phyloP scores from a whole-genome alignment of 352 stramenopile genomes.

The Globisporangium parvum region DNA sequence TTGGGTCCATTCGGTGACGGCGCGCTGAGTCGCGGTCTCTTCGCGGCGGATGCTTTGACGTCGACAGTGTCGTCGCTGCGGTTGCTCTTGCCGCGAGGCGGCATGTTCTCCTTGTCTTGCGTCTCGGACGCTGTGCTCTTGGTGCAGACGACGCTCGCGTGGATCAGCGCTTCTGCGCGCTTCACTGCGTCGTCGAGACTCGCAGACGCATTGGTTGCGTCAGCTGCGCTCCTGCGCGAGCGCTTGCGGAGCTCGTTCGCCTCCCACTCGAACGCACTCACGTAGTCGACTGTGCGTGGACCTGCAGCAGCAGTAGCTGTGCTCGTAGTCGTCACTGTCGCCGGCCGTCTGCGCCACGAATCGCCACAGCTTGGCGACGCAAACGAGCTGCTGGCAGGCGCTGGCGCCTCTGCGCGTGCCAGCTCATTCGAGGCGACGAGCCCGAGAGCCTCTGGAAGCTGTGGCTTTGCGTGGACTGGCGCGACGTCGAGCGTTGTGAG shows the following conservation, averaged over 20 bases:
- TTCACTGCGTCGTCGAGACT: slow-evolving; percentile 1
- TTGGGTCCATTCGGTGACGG: background rate
- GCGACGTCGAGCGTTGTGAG: background rate
- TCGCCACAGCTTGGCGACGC: no score
- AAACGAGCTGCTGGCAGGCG: no score
- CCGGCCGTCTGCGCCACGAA: no score
- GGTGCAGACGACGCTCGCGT: background rate
- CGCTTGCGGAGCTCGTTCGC: slow-evolving; percentile 1
- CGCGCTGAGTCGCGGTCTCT: background rate
- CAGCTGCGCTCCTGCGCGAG: background rate
- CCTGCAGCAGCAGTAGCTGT: no score
- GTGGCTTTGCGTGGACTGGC: background rate
- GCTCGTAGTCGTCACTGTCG: no score
- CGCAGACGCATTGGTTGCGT: background rate
- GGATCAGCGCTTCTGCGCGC: slow-evolving; percentile 3
- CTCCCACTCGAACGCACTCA: slow-evolving; percentile 5
- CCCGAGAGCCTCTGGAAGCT: background rate
- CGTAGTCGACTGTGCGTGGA: slow-evolving; percentile 1
- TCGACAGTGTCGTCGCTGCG: no score
- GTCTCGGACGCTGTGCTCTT: background rate
- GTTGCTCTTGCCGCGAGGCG: background rate
- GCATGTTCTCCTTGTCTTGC: slow-evolving; percentile 10
- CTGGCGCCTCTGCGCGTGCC: no score
- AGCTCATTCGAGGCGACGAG: background rate
- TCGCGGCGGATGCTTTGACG: background rate